Base-by-base conservation (phyloP, 1,284 basidiomycete species). In the Agaricales sp. region DNA sequence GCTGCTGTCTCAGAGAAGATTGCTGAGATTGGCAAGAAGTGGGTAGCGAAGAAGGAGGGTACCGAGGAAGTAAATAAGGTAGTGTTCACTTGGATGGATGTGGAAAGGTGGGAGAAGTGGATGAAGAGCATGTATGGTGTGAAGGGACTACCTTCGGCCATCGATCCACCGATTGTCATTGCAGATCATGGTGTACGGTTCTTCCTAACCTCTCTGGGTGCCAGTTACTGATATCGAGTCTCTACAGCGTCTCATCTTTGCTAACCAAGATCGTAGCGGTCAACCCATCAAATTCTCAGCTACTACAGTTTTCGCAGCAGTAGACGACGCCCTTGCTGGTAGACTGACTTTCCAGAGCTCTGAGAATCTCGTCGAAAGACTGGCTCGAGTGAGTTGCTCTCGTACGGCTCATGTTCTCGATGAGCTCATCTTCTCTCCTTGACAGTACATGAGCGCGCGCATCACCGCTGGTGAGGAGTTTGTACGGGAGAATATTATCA, bases 31-130 rank as follows among this genome's bases (percentile, higher is more conserved):
- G 78, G 80, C 0, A 69, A 69, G 52, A 77, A 78, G 51, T 93
- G 89, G 92, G 73, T 73, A 47, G 55, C 67, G 39, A 65, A 66
- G 53, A 49, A 43, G 45, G 38, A 47, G 13, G 38, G 49, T 43
- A 25, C 45, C 11, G 46, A 56, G 22, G 53, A 59, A n/a, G 67
- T 63, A 6, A 69, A 78, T 45, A 78, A 82, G 13, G 82, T 94
- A 0, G 76, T 92, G 48, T 95, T 93, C 64, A 75, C 82, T 4
- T 89, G 82, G 80, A 92, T 94, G 76, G 87, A 95, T 59, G 76
- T 70, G 0, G 79, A 79, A 20, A 75, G 73, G 61, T 94, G 92
- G 91, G 71, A 66, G 16, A 81, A 76, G 49, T 95, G 91, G 91
- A 68, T 94, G 65, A 90, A 87, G 71, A 82, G 80, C 55, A 91